Conservation (phyloP, 768 basidiomycete species). For the Amanita molliuscula region DNA sequence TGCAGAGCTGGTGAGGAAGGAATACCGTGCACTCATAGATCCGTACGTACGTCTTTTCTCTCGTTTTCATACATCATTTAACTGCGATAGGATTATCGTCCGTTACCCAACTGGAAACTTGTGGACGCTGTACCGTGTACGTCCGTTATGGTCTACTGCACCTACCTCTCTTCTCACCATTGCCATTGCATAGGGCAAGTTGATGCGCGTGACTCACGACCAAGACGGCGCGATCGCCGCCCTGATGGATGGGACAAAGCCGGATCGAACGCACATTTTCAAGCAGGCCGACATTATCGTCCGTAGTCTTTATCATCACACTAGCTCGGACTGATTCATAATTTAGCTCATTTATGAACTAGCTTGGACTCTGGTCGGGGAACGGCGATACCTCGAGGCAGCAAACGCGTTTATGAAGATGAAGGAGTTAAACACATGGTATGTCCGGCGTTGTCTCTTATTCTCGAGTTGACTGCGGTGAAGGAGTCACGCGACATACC, state of each 20-base stretch:
- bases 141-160: conserved; percentile 3
- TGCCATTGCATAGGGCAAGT: conserved; percentile 45
- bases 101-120: conserved; percentile 59
- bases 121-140: conserved; percentile 65
- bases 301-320: no score
- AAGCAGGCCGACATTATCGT: conserved; percentile 66
- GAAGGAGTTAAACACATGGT: conserved; percentile 65
- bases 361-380: conserved; percentile 62
- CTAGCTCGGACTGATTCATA: conserved; percentile 1
- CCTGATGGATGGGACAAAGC: conserved; percentile 45
- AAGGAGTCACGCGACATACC: conserved; percentile 75
- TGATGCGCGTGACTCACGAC: conserved; percentile 61
- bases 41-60: conserved; percentile 38
- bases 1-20: conserved; percentile 48
- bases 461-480: neutral
- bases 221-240: conserved; percentile 55
- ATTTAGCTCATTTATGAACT: conserved; percentile 65
- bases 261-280: conserved; percentile 45
- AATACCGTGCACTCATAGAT: conserved; percentile 57
- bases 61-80: neutral
- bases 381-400: conserved; percentile 55
- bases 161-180: neutral
- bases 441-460: conserved; percentile 7
- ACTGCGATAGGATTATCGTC: conserved; percentile 30
- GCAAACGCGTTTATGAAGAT: conserved; percentile 57